phyloP scores from a whole-genome alignment of 2,329 filamentous ascomycete species.

The Diaporthe amygdali region DNA sequence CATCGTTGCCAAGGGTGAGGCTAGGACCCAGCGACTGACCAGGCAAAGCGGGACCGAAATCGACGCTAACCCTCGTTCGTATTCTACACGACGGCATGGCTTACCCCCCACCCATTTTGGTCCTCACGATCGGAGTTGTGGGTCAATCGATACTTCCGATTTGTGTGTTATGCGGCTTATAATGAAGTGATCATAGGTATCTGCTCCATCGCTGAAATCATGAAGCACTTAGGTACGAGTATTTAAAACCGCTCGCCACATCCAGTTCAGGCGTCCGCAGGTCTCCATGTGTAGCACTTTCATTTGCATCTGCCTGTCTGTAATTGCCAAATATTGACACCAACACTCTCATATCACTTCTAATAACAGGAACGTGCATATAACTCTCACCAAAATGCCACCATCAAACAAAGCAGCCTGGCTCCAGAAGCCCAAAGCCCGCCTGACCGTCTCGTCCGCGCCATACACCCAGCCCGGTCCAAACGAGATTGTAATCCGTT shows the following conservation, averaged over 20 bases:
- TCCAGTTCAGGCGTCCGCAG: too few relatives aligned
- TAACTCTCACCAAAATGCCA: neutral
- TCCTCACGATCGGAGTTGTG: neutral
- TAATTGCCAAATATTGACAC: fast-evolving
- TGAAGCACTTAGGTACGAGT: too few relatives aligned
- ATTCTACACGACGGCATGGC: neutral
- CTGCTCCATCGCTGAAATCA: too few relatives aligned
- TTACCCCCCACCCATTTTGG: neutral
- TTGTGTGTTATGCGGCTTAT: too few relatives aligned
- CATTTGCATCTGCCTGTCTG: too few relatives aligned
- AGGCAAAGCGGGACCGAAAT: neutral
- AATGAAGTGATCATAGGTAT: too few relatives aligned
- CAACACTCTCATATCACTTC: too few relatives aligned
- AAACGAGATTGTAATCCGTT: conserved; percentile 34
- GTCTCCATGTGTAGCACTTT: neutral
- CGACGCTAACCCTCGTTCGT: conserved; percentile 3
- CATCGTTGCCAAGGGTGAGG: too few relatives aligned
- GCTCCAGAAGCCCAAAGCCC: neutral
- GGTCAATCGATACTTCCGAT: neutral
- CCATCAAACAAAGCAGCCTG: conserved; percentile 15
- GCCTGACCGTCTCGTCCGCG: neutral
- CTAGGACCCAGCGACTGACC: neutral
- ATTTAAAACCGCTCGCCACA: neutral
- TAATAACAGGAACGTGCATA: neutral
- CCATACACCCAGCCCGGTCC: neutral